phyloP scores from a whole-genome alignment of 768 basidiomycete species.

The Rhizopogon rudus region DNA sequence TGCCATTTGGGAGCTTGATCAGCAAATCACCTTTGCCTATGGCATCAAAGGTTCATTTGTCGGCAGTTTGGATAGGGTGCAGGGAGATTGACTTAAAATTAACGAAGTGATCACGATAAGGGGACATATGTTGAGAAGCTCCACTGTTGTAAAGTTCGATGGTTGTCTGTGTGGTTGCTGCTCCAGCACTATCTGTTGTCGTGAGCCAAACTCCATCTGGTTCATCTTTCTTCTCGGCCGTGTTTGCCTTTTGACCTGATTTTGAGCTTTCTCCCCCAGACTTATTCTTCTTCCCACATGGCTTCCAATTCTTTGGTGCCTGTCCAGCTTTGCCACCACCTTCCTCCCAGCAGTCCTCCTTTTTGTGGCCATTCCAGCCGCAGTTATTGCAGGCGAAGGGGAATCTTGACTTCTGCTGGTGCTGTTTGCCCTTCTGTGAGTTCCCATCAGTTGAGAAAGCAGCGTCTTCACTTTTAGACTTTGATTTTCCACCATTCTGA shows the following conservation, averaged over 20 bases:
- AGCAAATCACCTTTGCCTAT: not conserved
- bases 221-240: not conserved
- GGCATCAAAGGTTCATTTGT: conserved; percentile 1
- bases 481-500: not conserved
- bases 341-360: conserved; percentile 8
- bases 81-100: not conserved
- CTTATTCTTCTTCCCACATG: not conserved
- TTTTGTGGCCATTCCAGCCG: conserved; percentile 1
- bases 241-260: not conserved
- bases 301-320: not conserved
- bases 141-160: not conserved
- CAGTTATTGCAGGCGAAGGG: conserved; percentile 1
- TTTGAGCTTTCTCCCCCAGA: not conserved
- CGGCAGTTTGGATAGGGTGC: not conserved
- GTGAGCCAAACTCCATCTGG: not conserved
- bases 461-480: not conserved
- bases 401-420: not conserved
- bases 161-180: not conserved
- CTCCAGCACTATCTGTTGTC: not conserved
- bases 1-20: not conserved
- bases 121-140: conserved; percentile 1
- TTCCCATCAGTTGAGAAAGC: not conserved
- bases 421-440: not conserved
- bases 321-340: conserved; percentile 5
- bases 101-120: not conserved